Percentiles rank a stretch among this genome's conserved stretches.
Evolutionary conservation across 2,329 filamentous ascomycete genomes (phyloP).

Genomic region (Arthrocladium fulminans): DNA sequence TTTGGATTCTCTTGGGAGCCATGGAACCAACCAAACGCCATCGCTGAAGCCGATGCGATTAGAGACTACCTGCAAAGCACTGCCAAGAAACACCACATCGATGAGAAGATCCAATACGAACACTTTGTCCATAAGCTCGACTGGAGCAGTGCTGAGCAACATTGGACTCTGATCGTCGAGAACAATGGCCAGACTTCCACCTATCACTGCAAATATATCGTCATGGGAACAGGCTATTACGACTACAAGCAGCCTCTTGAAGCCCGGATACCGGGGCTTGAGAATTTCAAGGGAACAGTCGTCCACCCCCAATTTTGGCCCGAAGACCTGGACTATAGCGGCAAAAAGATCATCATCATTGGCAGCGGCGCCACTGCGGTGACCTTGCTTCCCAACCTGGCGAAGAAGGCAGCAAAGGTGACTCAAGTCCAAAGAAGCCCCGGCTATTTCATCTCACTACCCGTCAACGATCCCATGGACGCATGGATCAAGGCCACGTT

Average conservation of each 20-base stretch:
- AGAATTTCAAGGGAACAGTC: slow-evolving; percentile 54
- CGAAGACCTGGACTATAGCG: slow-evolving; percentile 53
- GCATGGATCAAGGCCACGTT: slow-evolving; percentile 15
- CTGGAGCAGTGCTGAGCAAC: slow-evolving; percentile 48
- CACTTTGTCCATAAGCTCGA: slow-evolving; percentile 43
- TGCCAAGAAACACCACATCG: slow-evolving; percentile 45
- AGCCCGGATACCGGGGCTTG: slow-evolving; percentile 56
- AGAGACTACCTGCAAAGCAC: slow-evolving; percentile 47
- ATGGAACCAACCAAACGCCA: slow-evolving; percentile 48
- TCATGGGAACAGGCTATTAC: slow-evolving; percentile 63
- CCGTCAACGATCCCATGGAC: slow-evolving; percentile 14
- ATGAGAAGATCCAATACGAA: slow-evolving; percentile 45
- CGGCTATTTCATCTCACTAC: slow-evolving; percentile 49
- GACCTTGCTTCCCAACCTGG: slow-evolving; percentile 63
- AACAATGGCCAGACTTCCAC: slow-evolving; percentile 26
- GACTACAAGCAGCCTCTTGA: slow-evolving; percentile 57
- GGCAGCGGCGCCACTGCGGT: slow-evolving; percentile 72
- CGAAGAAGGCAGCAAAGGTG: slow-evolving; percentile 54
- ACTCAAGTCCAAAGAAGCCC: slow-evolving; percentile 79
- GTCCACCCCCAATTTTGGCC: slow-evolving; percentile 74
- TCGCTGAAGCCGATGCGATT: slow-evolving; percentile 48
- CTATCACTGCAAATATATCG: slow-evolving; percentile 42
- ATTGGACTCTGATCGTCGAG: slow-evolving; percentile 35
- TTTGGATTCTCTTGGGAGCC: slow-evolving; percentile 62
- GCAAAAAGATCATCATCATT: slow-evolving; percentile 62